Percentiles rank a stretch among this genome's conserved stretches.
These are phyloP conservation scores for Gossypium rotundifolium DNA, from an alignment of 345 rosid species.

Conservation along the genomic window DNA sequence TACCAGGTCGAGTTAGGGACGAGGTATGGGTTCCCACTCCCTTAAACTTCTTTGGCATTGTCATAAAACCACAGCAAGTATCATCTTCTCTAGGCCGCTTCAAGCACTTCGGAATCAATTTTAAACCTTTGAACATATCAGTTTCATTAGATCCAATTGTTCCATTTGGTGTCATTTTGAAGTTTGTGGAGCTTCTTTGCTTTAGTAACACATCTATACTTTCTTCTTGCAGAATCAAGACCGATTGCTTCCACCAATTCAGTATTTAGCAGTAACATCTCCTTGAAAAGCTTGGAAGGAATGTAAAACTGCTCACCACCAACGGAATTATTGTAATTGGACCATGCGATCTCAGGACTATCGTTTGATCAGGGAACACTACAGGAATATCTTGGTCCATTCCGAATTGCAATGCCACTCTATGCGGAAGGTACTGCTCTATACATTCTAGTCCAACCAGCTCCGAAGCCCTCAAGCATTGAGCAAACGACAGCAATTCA, in stretches of 20 bases:
- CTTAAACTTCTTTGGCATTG: not conserved
- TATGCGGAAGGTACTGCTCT: constrained; percentile 31
- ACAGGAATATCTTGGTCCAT: constrained; percentile 34
- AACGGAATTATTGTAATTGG: constrained; percentile 24
- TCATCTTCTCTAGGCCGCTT: not conserved
- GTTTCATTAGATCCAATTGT: not conserved
- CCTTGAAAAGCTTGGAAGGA: constrained; percentile 28
- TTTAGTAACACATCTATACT: not conserved
- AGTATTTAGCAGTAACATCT: constrained; percentile 30
- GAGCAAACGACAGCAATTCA: constrained; percentile 21
- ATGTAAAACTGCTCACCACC: constrained; percentile 20
- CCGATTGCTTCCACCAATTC: constrained; percentile 41
- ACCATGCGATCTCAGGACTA: constrained; percentile 26
- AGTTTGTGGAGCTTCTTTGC: not conserved
- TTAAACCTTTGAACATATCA: not conserved
- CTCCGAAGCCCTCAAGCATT: constrained; percentile 22
- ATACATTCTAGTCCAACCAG: constrained; percentile 24
- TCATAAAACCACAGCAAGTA: not conserved
- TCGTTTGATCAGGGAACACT: constrained; percentile 11
- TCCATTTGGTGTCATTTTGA: not conserved
- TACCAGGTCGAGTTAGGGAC: not conserved
- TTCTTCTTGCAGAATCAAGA: constrained; percentile 1
- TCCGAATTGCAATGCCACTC: constrained; percentile 37
- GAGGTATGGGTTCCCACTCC: not conserved
- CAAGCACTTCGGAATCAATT: not conserved